Percentiles rank a stretch among this genome's conserved stretches.
phyloP scores from a whole-genome alignment of 176 grass and related monocot species.

The Carex littledalei region DNA sequence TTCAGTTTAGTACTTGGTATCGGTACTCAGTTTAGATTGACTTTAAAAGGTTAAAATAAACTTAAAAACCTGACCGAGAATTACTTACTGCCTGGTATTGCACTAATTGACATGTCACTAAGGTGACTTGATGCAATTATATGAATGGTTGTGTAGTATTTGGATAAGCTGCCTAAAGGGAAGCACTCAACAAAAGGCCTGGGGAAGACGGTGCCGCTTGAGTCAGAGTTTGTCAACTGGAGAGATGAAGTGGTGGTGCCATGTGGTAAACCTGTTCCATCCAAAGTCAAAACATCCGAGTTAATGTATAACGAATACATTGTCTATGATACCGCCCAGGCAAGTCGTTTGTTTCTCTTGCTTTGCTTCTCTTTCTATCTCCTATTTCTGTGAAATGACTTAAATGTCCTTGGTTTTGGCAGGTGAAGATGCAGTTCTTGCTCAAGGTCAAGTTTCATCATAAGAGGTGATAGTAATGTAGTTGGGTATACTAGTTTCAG shows the following conservation, averaged over 20 bases:
- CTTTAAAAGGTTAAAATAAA: background rate
- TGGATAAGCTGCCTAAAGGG: slow-evolving; percentile 85
- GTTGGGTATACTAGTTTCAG: background rate
- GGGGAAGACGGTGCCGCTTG: slow-evolving; percentile 73
- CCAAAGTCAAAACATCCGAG: slow-evolving; percentile 52
- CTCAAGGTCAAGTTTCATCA: slow-evolving; percentile 91
- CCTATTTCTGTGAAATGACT: background rate
- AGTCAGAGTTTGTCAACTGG: slow-evolving; percentile 79
- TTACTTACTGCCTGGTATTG: background rate
- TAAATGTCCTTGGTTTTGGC: slow-evolving; percentile 21
- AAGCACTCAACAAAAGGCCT: slow-evolving; percentile 93
- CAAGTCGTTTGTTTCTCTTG: slow-evolving; percentile 27
- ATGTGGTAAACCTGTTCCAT: slow-evolving; percentile 79
- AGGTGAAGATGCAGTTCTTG: slow-evolving; percentile 98
- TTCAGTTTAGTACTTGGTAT: background rate
- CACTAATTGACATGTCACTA: background rate
- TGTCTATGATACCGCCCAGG: slow-evolving; percentile 79
- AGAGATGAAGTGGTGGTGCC: slow-evolving; percentile 71
- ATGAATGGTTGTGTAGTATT: slow-evolving; percentile 38
- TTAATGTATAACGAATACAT: slow-evolving; percentile 94
- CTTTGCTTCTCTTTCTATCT: background rate
- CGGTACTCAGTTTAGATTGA: background rate
- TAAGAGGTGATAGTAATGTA: slow-evolving; percentile 52
- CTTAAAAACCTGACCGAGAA: background rate
- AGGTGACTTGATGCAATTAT: background rate